Base-by-base conservation (phyloP, 2,329 filamentous ascomycete genomes). In the Fusarium metavorans region DNA sequence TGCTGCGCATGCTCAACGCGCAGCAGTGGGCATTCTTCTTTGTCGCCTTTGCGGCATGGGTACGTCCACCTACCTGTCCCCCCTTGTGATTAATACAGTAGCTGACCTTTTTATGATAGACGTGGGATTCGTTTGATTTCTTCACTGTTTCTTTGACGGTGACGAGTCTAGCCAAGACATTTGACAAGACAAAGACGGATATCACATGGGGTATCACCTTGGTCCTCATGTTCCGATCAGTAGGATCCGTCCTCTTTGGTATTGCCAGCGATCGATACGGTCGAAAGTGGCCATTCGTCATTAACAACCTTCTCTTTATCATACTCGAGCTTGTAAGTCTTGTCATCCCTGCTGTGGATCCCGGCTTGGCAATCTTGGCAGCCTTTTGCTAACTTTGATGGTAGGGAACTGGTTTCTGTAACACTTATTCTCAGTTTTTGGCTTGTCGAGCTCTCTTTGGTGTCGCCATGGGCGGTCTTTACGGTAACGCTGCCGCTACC, bases 401-500 rank as follows among this genome's bases (percentile, higher is more conserved):
- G 27, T 57, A 89, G 86, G 87, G 86, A 18, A 94, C 93, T 41
- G 93, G 92, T 67, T 95, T 94, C 80, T 89, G 89, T 72, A 81
- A 86, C 0, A 95, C 91, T 0, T 94, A 94, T 77, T 78, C 85
- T 58, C 89, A 94, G 75, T 96, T 96, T 79, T 85, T 97, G 25
- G 93, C 91, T 13, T 93, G 94, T 13, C 88, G 94, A 45, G 91
- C 92, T 48, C 84, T 96, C 4, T 96, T 95, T 78, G 94, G 94
- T 54, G 82, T 96, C 50, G 93, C 94, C 76, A 96, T 96, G 94
- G 94, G 94, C 43, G 94, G 94, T 74, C 76, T 95, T 2, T 92
- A 95, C 82, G 94, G 94, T 66, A 95, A 95, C 77, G 93, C 92
- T 2, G 92, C 93, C 11, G 93, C 93, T 6, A 95, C 94, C 77